Conservation (phyloP, 2,329 filamentous ascomycete species). For the Venturia asperata region DNA sequence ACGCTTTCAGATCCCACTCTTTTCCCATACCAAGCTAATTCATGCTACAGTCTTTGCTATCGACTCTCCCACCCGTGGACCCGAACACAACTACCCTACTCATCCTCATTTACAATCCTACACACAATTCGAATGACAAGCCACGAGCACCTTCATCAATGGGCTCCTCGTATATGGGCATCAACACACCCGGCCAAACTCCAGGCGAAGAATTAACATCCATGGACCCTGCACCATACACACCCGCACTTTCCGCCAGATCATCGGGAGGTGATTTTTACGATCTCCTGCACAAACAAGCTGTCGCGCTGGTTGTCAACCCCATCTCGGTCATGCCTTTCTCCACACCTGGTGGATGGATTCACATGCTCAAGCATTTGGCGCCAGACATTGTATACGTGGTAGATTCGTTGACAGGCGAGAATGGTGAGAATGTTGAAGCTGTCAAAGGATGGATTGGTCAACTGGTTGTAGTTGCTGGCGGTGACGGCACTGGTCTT, state of each 20-base stretch:
- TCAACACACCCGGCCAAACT: slow-evolving; percentile 60
- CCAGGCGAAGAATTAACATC: slow-evolving; percentile 52
- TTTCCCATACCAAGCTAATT: slow-evolving; percentile 12
- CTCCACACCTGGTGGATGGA: slow-evolving; percentile 71
- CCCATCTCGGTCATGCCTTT: slow-evolving; percentile 85
- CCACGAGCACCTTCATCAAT: slow-evolving; percentile 55
- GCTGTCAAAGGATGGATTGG: slow-evolving; percentile 58
- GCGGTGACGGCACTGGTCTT: slow-evolving; percentile 37
- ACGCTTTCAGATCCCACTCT: slow-evolving; percentile 35
- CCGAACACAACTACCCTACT: slow-evolving; percentile 70
- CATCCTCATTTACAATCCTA: slow-evolving; percentile 80
- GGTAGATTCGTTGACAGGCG: slow-evolving; percentile 73
- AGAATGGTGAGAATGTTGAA: slow-evolving; percentile 64
- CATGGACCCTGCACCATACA: slow-evolving; percentile 41
- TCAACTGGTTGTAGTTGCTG: slow-evolving; percentile 54
- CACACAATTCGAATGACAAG: slow-evolving; percentile 42
- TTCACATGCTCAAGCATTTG: slow-evolving; percentile 80
- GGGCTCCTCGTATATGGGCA: slow-evolving; percentile 82
- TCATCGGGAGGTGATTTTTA: slow-evolving; percentile 54
- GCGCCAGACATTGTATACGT: slow-evolving; percentile 82
- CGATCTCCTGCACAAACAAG: slow-evolving; percentile 73
- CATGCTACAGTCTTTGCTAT: slow-evolving; percentile 56
- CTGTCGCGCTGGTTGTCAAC: slow-evolving; percentile 70
- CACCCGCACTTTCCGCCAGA: slow-evolving; percentile 29
- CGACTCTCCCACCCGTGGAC: slow-evolving; percentile 75